Conservation (phyloP, 2,329 filamentous ascomycete genomes). For the Sporothrix sp. region DNA sequence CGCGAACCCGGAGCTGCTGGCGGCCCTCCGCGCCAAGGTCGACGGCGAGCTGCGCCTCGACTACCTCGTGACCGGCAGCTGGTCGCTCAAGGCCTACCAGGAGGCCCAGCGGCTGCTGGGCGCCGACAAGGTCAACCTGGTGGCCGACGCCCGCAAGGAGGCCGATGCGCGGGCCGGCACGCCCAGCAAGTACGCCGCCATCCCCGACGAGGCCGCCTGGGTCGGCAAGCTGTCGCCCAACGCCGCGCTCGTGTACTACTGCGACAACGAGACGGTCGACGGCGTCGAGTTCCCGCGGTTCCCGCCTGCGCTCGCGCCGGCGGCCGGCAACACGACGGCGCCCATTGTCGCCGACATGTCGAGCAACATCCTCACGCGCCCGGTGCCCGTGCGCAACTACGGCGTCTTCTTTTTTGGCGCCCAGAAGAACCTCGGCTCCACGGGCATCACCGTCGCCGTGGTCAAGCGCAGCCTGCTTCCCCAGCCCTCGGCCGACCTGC, state of each 20-base stretch:
- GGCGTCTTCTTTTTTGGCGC: conserved; percentile 83
- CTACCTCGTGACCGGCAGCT: conserved; percentile 83
- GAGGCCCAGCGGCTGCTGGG: conserved; percentile 74
- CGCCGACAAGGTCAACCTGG: conserved; percentile 70
- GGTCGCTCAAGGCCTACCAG: conserved; percentile 81
- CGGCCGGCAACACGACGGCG: conserved; percentile 46
- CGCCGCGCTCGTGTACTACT: conserved; percentile 73
- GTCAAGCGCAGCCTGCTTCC: conserved; percentile 73
- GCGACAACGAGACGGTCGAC: conserved; percentile 90
- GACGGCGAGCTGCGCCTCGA: conserved; percentile 68
- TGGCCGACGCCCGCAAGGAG: conserved; percentile 14
- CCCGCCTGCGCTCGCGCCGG: conserved; percentile 53
- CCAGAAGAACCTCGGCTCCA: conserved; percentile 85
- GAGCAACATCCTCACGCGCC: conserved; percentile 81
- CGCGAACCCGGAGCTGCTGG: conserved; percentile 20
- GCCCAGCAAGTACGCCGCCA: conserved; percentile 74
- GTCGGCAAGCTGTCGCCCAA: conserved; percentile 49
- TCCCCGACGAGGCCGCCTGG: conserved; percentile 70
- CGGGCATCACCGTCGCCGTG: conserved; percentile 79
- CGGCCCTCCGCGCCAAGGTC: conserved; percentile 44
- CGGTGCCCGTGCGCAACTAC: conserved; percentile 68
- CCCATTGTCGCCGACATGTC: conserved; percentile 87
- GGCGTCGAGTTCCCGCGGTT: conserved; percentile 80
- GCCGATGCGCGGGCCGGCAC: conserved; percentile 32
- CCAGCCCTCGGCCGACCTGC: conserved; percentile 56